Evolutionary conservation across 371 early-diverging fungal species (phyloP).

Genomic region (Batkoa obscura): DNA sequence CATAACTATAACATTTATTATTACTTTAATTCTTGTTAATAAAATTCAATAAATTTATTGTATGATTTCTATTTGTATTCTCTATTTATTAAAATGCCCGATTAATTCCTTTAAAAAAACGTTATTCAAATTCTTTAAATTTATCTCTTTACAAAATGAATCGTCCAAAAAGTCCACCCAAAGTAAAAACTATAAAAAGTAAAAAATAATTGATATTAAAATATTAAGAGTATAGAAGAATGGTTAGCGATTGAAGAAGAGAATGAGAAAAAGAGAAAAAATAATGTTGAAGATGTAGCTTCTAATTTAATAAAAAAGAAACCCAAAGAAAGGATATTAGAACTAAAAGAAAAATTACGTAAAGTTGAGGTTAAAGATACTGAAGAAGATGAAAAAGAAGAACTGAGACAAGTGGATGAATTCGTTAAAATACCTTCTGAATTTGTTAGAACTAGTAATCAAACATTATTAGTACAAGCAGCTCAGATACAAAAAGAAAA

Average conservation of each 20-base stretch:
- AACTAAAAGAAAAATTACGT: constrained; percentile 1
- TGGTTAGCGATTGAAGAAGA: constrained; percentile 3
- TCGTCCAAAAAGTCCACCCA: no score
- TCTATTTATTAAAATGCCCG: no score
- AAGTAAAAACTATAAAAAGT: no score
- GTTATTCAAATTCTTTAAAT: no score
- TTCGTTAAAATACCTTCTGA: not conserved
- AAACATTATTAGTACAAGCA: not conserved
- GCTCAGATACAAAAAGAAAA: not conserved
- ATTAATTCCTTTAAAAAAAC: no score
- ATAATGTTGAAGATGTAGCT: not conserved
- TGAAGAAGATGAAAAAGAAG: not conserved
- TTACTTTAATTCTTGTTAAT: no score
- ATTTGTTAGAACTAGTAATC: not conserved
- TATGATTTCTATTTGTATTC: no score
- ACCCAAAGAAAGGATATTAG: not conserved
- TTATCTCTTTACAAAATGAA: no score
- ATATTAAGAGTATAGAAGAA: constrained; percentile 6
- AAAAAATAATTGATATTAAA: no score
- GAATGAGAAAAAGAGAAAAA: not conserved
- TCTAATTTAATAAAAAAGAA: not conserved
- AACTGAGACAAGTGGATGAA: not conserved
- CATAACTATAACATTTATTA: no score
- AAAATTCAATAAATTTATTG: no score
- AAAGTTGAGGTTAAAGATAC: not conserved